These are phyloP conservation scores for Sphagnum fallax DNA, from an alignment of 228 moss, liverwort and hornwort species.

Conservation along the genomic window DNA sequence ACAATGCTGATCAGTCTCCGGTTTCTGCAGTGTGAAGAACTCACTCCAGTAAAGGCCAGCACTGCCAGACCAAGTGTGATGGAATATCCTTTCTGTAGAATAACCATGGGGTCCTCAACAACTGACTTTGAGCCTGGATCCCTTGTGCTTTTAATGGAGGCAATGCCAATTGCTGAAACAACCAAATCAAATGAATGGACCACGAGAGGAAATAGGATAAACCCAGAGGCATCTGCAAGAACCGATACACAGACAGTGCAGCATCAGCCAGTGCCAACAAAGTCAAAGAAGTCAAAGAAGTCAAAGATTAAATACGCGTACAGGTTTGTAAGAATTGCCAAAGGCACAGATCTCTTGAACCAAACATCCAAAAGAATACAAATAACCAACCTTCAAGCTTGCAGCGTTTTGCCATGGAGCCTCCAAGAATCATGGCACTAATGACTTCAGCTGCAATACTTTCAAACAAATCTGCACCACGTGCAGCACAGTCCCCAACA, in stretches of 20 bases:
- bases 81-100: slow-evolving; percentile 51
- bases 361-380: no score
- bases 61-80: slow-evolving; percentile 42
- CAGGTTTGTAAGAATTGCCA: no score
- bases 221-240: slow-evolving; percentile 42
- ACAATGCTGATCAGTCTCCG: no score
- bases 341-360: no score
- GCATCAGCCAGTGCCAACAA: no score
- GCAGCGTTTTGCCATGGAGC: slow-evolving; percentile 45
- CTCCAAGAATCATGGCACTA: slow-evolving; percentile 57
- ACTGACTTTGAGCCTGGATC: slow-evolving; percentile 35
- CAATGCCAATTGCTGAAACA: slow-evolving; percentile 43
- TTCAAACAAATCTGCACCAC: slow-evolving; percentile 54
- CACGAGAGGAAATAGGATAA: slow-evolving; percentile 51
- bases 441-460: slow-evolving; percentile 62
- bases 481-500: slow-evolving; percentile 55
- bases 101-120: slow-evolving; percentile 54
- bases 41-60: slow-evolving; percentile 39
- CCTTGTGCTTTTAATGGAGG: slow-evolving; percentile 47
- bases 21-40: slow-evolving; percentile 2
- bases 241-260: background rate
- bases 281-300: no score
- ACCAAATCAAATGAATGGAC: slow-evolving; percentile 51
- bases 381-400: slow-evolving; percentile 32
- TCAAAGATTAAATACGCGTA: no score